Percentiles rank a stretch among this genome's conserved stretches.
Conservation (phyloP, 306 rosid genomes). For the Casuarina equisetifolia region DNA sequence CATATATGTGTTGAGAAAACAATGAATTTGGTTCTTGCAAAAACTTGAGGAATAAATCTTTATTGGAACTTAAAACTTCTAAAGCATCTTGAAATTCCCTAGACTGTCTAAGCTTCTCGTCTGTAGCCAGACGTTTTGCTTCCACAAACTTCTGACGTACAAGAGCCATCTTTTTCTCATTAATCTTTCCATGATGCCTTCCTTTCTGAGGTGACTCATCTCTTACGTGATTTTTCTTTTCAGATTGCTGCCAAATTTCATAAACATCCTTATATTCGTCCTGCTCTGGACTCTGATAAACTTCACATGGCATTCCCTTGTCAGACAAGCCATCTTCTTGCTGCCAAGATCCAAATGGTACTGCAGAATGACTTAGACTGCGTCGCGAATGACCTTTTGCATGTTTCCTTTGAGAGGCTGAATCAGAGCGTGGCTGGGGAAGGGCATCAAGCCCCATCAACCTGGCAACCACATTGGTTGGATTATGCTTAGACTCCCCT, state of each 20-base stretch:
- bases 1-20: slow-evolving; percentile 55
- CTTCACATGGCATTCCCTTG: slow-evolving; percentile 48
- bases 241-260: slow-evolving; percentile 77
- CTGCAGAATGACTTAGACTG: slow-evolving; percentile 39
- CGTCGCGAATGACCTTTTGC: slow-evolving; percentile 49
- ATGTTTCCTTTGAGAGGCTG: slow-evolving; percentile 53
- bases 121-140: slow-evolving; percentile 61
- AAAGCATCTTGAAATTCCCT: slow-evolving; percentile 75
- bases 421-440: slow-evolving; percentile 50
- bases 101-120: slow-evolving; percentile 66
- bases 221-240: slow-evolving; percentile 45
- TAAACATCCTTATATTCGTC: slow-evolving; percentile 51
- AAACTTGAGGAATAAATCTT: slow-evolving; percentile 65
- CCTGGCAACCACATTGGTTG: slow-evolving; percentile 87
- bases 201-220: slow-evolving; percentile 64
- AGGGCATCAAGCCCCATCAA: slow-evolving; percentile 91
- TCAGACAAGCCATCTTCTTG: slow-evolving; percentile 48
- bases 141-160: slow-evolving; percentile 72
- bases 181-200: slow-evolving; percentile 45
- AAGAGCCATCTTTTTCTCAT: slow-evolving; percentile 65
- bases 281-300: slow-evolving; percentile 46
- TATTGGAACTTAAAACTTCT: slow-evolving; percentile 81
- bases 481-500: slow-evolving; percentile 47
- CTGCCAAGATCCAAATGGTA: slow-evolving; percentile 51
- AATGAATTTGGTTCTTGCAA: slow-evolving; percentile 59